Conservation (phyloP, 2,329 filamentous ascomycete species). For the Tolypocladium tundrense region DNA sequence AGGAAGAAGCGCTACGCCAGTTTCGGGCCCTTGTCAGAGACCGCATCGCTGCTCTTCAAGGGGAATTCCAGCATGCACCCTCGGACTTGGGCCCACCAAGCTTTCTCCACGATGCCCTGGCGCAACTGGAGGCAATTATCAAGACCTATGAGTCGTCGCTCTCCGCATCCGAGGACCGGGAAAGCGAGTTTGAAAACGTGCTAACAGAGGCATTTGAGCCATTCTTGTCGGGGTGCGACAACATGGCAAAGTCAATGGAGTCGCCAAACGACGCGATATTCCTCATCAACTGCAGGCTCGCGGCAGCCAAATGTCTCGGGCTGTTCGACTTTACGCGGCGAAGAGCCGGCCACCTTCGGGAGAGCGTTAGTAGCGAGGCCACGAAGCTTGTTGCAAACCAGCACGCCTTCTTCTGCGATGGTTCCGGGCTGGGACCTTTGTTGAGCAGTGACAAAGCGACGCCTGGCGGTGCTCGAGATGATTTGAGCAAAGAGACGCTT, state of each 20-base stretch:
- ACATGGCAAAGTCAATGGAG: conserved; percentile 51
- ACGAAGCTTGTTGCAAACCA: conserved; percentile 56
- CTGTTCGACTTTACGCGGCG: conserved; percentile 54
- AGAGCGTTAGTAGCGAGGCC: conserved; percentile 43
- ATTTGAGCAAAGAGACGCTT: conserved; percentile 44
- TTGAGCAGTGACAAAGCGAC: conserved; percentile 42
- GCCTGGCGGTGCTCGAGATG: conserved; percentile 16
- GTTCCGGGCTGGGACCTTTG: conserved; percentile 62
- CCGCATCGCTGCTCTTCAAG: conserved; percentile 64
- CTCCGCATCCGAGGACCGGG: conserved; percentile 44
- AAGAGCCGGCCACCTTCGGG: conserved; percentile 44
- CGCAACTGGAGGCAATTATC: conserved; percentile 68
- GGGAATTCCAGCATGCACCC: conserved; percentile 58
- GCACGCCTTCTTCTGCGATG: conserved; percentile 59
- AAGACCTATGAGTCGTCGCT: conserved; percentile 80
- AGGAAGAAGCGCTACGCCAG: conserved; percentile 68
- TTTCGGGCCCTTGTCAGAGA: conserved; percentile 77
- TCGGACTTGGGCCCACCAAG: conserved; percentile 67
- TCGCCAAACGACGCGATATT: conserved; percentile 57
- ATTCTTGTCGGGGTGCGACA: conserved; percentile 66
- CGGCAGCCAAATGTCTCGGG: conserved; percentile 44
- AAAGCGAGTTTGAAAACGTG: conserved; percentile 64
- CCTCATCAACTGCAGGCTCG: conserved; percentile 59
- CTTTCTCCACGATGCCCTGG: conserved; percentile 71
- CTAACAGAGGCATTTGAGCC: conserved; percentile 75